phyloP scores from a whole-genome alignment of 768 basidiomycete species.

The Ephemerocybe angulata region DNA sequence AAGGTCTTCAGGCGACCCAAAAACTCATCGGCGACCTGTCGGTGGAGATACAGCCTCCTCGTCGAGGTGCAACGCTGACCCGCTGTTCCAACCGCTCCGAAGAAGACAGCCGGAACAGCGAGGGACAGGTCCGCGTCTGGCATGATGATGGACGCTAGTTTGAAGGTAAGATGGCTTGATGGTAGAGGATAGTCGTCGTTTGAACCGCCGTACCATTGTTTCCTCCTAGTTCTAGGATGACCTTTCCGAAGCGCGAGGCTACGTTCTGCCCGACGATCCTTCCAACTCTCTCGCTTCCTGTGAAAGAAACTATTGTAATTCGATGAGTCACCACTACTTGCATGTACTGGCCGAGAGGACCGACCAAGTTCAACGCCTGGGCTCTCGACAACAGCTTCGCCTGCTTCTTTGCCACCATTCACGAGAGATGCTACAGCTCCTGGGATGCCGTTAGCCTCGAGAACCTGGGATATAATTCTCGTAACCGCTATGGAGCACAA shows the following conservation, averaged over 20 bases:
- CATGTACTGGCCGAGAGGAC: slow-evolving; percentile 5
- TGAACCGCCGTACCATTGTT: slow-evolving; percentile 72
- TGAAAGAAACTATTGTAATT: slow-evolving; percentile 74
- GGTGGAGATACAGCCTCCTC: slow-evolving; percentile 85
- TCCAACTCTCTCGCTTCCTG: slow-evolving; percentile 88
- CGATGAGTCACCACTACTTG: slow-evolving; percentile 7
- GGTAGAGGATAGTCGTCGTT: slow-evolving; percentile 9
- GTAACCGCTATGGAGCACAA: slow-evolving; percentile 90
- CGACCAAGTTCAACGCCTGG: slow-evolving; percentile 74
- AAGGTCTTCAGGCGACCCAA: slow-evolving; percentile 68
- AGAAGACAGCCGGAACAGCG: slow-evolving; percentile 88
- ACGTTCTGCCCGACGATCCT: slow-evolving; percentile 85
- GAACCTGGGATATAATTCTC: slow-evolving; percentile 73
- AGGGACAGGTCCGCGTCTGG: slow-evolving; percentile 89
- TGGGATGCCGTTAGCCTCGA: slow-evolving; percentile 79
- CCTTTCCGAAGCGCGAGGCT: slow-evolving; percentile 84
- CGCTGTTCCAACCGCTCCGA: slow-evolving; percentile 84
- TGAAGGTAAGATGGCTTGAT: slow-evolving; percentile 15
- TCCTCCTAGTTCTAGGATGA: slow-evolving; percentile 88
- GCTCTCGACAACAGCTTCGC: slow-evolving; percentile 75
- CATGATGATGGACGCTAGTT: slow-evolving; percentile 83
- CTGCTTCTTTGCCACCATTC: slow-evolving; percentile 78
- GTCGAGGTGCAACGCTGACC: slow-evolving; percentile 89
- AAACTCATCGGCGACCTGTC: slow-evolving; percentile 71
- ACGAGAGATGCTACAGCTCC: slow-evolving; percentile 82